Base-by-base conservation (phyloP, 768 basidiomycete species). In the Lactarius tabidus region DNA sequence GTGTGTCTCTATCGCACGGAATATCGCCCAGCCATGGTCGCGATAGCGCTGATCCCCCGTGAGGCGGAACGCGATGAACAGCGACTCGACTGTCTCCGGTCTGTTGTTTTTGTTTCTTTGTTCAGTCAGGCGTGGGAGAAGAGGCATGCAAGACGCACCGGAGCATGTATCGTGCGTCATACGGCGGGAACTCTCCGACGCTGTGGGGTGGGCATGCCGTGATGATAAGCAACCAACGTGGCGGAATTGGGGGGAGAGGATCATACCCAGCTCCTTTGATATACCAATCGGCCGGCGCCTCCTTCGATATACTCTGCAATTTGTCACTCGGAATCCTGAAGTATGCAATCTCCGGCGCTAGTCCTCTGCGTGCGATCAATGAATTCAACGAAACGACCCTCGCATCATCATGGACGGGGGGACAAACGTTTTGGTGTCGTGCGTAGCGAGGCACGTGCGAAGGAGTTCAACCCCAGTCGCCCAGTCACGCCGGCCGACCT, bases 81-180 rank as follows among this genome's bases (percentile, higher is more conserved):
- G 85, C 0, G 92, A 95, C 74, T 98, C 95, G 29, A 95, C 84
- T 1, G 95, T 98, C 79, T 98, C 95, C 2, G 95, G 95, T 8
- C 92, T 89, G 69, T 29, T 9, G 45, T 23, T 38, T n/a, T 60
- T 17, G 6, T 23, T 39, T 17, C 7, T 29, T 23, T 20, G 41
- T 36, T 29, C 39, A 33, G 48, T 7, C 39, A 53, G 26, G 52
- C 57, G 28, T 14, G 26, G 52, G 48, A 14, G 35, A 52, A 15
- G 35, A 29, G 29, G 45, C 1, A 38, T 57, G 8, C 33, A 8
- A 60, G 29, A 73, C 81, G 29, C 63, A 85, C 84, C 94, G 86
- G 10, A 98, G 85, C 75, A 98, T 97, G 74, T 98, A 97, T 43
- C 94, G 85, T 14, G 93, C 93, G 70, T 96, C 94, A 67, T 94